phyloP scores from a whole-genome alignment of 345 rosid species.

The Trapa incisa region DNA sequence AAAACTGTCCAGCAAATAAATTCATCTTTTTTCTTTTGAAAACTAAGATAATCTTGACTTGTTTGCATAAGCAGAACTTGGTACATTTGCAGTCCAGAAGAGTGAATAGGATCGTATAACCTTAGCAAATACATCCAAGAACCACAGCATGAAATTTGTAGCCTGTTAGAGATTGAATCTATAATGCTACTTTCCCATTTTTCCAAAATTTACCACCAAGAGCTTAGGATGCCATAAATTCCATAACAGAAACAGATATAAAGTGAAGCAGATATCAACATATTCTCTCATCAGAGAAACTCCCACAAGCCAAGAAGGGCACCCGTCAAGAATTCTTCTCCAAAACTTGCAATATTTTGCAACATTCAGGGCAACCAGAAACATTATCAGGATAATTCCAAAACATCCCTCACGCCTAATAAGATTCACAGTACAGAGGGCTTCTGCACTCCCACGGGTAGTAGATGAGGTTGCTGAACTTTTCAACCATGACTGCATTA shows the following conservation, averaged over 20 bases:
- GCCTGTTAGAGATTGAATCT: no score
- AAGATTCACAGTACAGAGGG: not conserved
- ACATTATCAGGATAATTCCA: not conserved
- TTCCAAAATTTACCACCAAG: no score
- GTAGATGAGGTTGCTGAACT: not conserved
- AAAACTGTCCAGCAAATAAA: no score
- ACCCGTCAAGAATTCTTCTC: not conserved
- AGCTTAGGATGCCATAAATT: no score
- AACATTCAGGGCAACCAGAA: not conserved
- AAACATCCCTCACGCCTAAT: not conserved
- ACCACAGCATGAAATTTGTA: no score
- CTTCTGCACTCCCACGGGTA: not conserved
- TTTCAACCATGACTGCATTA: not conserved
- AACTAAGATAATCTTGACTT: no score
- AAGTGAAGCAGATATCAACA: not conserved
- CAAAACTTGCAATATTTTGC: not conserved
- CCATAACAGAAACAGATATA: not conserved
- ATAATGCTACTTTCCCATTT: no score
- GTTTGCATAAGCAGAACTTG: no score
- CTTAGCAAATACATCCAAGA: no score
- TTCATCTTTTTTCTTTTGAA: no score
- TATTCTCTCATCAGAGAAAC: not conserved
- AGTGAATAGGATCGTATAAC: no score
- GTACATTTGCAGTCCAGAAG: no score
- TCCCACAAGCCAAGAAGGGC: not conserved